Base-by-base conservation (phyloP, 1,139 yeast species). In the Saccharomyces hybrid region DNA sequence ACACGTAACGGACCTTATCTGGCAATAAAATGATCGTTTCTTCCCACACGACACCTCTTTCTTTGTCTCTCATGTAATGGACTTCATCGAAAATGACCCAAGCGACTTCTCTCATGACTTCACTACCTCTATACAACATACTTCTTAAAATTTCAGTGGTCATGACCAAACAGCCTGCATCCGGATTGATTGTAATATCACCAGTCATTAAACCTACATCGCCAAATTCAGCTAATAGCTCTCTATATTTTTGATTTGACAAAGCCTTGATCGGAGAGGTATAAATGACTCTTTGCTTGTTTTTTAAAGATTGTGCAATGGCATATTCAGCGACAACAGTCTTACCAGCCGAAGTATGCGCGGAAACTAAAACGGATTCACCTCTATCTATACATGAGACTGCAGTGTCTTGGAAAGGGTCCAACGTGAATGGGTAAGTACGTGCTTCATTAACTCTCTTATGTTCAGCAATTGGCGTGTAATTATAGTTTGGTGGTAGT, bases 21-120 rank as follows among this genome's bases (percentile, higher is more conserved):
- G 99, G 99, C 54, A 93, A 78, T 74, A 93, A 79, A 59, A 93
- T 93, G 62, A 93, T 93, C 21, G 96, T 95, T 73, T 93, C 99
- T 75, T 93, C 99, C 99, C 99, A 93, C 42, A 93, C 99, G 49
- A 93, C 99, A 69, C 99, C 99, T 74, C 99, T 83, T 60, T 90
- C 93, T 64, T 88, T 85, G 70, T 90, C 97, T 75, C 96, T 84
- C 84, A 91, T 91, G 71, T 91, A 91, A 75, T 91, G 98, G 49
- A 91, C 96, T 69, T 91, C 98, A 73, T 90, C 98, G 64, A 91
- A 91, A 47, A 91, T 84, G 52, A 91, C 97, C 88, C 95, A 91
- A 11, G 95, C 97, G 51, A 91, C 97, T 75, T 91, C 98, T 73
- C 98, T 79, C 84, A 91, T 89, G 53, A 91, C 82, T 69, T 91